Conservation (phyloP, 306 rosid species). For the Dryas alaskensis region DNA sequence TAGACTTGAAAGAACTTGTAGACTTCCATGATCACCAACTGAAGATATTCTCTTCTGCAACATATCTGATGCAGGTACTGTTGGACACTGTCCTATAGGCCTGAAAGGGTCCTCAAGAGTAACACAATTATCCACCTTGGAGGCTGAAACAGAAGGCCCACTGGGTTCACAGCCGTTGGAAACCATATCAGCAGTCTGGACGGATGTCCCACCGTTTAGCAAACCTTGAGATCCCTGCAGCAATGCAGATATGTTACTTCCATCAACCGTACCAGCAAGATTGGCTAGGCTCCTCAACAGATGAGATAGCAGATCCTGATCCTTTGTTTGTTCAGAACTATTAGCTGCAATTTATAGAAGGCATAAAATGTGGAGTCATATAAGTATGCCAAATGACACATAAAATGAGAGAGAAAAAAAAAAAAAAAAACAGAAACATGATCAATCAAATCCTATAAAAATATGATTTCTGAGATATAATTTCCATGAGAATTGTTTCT, state of each 20-base stretch:
- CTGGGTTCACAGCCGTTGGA: not conserved
- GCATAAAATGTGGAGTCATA: slow-evolving; percentile 25
- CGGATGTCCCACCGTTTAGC: slow-evolving; percentile 45
- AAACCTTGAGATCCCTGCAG: slow-evolving; percentile 54
- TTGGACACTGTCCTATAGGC: slow-evolving; percentile 35
- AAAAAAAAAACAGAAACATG: not conserved
- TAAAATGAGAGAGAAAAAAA: slow-evolving; percentile 15
- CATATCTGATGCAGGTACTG: slow-evolving; percentile 35
- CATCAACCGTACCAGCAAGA: slow-evolving; percentile 52
- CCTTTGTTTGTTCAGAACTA: slow-evolving; percentile 65
- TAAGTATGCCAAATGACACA: slow-evolving; percentile 2
- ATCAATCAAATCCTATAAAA: not conserved
- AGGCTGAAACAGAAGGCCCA: slow-evolving; percentile 15
- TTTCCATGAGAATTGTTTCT: not conserved
- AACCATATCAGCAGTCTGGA: slow-evolving; percentile 13
- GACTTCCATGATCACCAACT: slow-evolving; percentile 38
- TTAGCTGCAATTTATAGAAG: slow-evolving; percentile 52
- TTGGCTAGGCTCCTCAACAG: slow-evolving; percentile 62
- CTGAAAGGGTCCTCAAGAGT: slow-evolving; percentile 52
- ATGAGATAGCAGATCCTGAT: slow-evolving; percentile 76
- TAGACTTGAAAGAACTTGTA: slow-evolving; percentile 26
- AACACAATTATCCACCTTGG: slow-evolving; percentile 8
- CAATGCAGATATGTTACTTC: slow-evolving; percentile 46
- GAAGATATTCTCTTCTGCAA: slow-evolving; percentile 36
- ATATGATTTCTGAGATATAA: not conserved